A percentile compares a stretch with the other conserved stretches of the same genome.
phyloP scores from a whole-genome alignment of 352 stramenopile genomes.

The Globisporangium spiculum region DNA sequence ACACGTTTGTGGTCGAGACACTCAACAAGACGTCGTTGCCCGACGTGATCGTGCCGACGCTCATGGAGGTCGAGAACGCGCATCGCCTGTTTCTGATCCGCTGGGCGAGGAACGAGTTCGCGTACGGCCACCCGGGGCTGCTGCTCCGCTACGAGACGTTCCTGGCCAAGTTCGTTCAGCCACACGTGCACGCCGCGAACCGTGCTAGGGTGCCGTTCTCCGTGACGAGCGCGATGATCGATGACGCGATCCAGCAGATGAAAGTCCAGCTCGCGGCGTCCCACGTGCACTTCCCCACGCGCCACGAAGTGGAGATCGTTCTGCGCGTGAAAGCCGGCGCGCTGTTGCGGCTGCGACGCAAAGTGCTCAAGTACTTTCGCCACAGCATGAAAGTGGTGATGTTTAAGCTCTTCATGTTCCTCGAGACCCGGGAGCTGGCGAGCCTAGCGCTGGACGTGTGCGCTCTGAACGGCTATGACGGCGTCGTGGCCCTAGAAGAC shows the following conservation, averaged over 20 bases:
- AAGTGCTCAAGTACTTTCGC: conserved; percentile 45
- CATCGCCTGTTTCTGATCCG: conserved; percentile 38
- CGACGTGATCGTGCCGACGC: conserved; percentile 44
- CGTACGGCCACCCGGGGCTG: conserved; percentile 38
- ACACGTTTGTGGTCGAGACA: conserved; percentile 33
- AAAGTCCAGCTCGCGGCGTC: conserved; percentile 43
- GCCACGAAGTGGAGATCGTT: conserved; percentile 30
- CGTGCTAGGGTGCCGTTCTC: conserved; percentile 15
- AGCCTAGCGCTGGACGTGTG: conserved; percentile 40
- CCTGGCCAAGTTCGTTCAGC: conserved; percentile 39
- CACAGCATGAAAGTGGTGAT: conserved; percentile 39
- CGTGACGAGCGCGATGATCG: conserved; percentile 15
- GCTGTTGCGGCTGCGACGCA: conserved; percentile 34
- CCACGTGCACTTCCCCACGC: conserved; percentile 44
- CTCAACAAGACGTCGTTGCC: conserved; percentile 21
- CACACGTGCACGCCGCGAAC: conserved; percentile 23
- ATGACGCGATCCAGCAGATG: conserved; percentile 37
- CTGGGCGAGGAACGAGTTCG: conserved; percentile 30
- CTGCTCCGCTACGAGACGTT: conserved; percentile 62
- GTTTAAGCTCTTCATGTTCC: conserved; percentile 28
- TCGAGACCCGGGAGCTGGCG: conserved; percentile 45
- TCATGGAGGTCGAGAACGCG: conserved; percentile 33
- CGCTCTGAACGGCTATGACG: conserved; percentile 31
- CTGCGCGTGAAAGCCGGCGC: conserved; percentile 36
- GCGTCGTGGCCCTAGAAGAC: conserved; percentile 32